Evolutionary conservation across 306 rosid species (phyloP), one percentile per base, ranked within the genome.

Genomic region (Dalbergia oliveri): DNA sequence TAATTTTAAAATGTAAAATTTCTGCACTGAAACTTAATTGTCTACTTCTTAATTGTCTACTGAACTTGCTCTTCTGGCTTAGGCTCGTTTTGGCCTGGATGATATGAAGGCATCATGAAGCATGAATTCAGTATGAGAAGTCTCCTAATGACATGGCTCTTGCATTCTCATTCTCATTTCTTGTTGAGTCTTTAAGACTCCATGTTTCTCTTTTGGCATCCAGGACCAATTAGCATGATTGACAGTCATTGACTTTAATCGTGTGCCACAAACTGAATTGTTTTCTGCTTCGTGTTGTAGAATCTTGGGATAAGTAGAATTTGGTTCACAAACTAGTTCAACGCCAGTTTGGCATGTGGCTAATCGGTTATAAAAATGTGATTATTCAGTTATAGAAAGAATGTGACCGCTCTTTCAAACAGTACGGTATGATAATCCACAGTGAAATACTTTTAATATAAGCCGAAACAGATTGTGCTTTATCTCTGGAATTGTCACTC

Each of bases 61-160:
- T 54, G n/a, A 7, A 69, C 62, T 79, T 70, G 34, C 68, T 67
- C 14, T 80, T 82, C 15, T 87, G 83, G 53, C 56, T 63, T 90
- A 96, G 99, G 92, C 89, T 69, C 88, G 97, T 11, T 81, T 88
- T 31, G 97, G 98, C 71, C 78, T 96, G 94, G 98, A 96, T 84
- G 99, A 93, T 3, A 58, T 96, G 84, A 96, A 91, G 90, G 97
- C 93, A 0, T 86, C 91, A 58, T 88, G 71, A 84, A 81, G 72
- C 37, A n/a, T 16, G 31, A 73, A 19, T 68, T 66, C 65, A 61
- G 45, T 84, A 72, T 47, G 33, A 71, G 31, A 75, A 79, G 47
- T 54, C 66, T 61, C 44, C 4, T 23, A 59, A 78, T 70, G 84
- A 68, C 41, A 37, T 44, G 59, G 31, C 73, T 66, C 68, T 41